Base-by-base conservation (phyloP, 495 filamentous ascomycete species). In the Tuber borchii region DNA sequence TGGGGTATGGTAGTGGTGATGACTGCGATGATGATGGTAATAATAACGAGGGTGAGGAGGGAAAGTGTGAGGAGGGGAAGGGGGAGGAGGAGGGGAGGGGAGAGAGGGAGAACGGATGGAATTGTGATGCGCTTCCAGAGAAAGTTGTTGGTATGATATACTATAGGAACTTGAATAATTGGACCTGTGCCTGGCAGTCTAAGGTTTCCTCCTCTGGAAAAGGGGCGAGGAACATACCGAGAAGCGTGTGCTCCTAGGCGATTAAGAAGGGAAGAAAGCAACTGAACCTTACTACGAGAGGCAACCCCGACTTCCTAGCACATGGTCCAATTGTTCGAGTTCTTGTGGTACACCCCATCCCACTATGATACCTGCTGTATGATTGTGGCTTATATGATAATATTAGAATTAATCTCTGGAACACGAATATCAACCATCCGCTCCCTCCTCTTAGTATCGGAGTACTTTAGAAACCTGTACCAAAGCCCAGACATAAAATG, bases 51-150 rank as follows among this genome's bases (percentile, higher is more conserved):
- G 46, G 22, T 2, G n/a, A 26, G 2, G 26, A 6, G 0, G 44
- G 12, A 26, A 7, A 26, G n/a, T n/a, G 22, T 20, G 22, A 22
- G 20, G 6, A n/a, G 5, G 22, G 14, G 8, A 14, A 26, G n/a
- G 51, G 22, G 46, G 22, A 22, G 20, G 6, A n/a, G 5, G 22
- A 51, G 46, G 5, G 46, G 6, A 5, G 34, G 69, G 34, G 42
- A 8, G 42, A 68, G 22, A 40, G 16, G 34, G 22, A 34, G 46
- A 39, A 65, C 2, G 46, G 17, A 4, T 61, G 71, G 40, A 43
- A n/a, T 31, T 78, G 43, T 17, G 72, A 74, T 37, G 48, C 22
- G 5, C 71, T 79, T 6, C 71, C 76, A 34, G 71, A 46, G 2
- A 31, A 44, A 22, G 45, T 79, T 20, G 51, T 40, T 2, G 71